phyloP scores from a whole-genome alignment of 2,329 filamentous ascomycete species.

The Hymenoscyphus repandus region DNA sequence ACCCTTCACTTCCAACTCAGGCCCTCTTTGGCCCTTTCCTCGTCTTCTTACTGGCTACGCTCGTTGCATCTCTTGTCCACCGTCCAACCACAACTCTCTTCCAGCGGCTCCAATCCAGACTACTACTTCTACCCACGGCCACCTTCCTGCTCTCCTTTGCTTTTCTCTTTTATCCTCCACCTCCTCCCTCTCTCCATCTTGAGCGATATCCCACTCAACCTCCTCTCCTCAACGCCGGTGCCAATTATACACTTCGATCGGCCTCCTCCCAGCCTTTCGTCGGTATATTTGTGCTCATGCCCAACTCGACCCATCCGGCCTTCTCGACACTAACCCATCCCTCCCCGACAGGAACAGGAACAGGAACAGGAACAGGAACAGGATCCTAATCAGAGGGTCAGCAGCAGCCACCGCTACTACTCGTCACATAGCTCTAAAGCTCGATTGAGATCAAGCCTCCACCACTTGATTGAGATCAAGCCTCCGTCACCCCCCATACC shows the following conservation, averaged over 20 bases:
- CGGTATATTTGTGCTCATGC: slow-evolving; percentile 12
- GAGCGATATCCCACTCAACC: slow-evolving; percentile 8
- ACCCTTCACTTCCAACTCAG: no score
- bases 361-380: no score
- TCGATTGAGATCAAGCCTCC: no score
- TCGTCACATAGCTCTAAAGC: no score
- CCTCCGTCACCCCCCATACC: no score
- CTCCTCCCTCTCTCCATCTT: slow-evolving; percentile 9
- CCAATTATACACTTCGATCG: slow-evolving; percentile 17
- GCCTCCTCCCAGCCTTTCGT: slow-evolving; percentile 24
- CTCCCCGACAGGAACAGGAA: no score
- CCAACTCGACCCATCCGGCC: slow-evolving; percentile 6
- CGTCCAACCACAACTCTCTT: slow-evolving; percentile 17
- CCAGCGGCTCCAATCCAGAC: background rate
- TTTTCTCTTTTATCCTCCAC: slow-evolving; percentile 1
- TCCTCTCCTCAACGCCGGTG: slow-evolving; percentile 11
- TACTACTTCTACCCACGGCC: slow-evolving; percentile 5
- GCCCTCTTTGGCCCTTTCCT: no score
- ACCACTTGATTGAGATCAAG: no score
- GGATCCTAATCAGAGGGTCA: no score
- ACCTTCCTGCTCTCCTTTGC: background rate
- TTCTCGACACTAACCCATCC: slow-evolving; percentile 5
- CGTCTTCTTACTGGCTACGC: no score
- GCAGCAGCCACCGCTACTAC: no score
- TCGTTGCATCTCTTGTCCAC: background rate